Conservation (phyloP, 441 rosid genomes). For the Aquilaria agallochum region DNA sequence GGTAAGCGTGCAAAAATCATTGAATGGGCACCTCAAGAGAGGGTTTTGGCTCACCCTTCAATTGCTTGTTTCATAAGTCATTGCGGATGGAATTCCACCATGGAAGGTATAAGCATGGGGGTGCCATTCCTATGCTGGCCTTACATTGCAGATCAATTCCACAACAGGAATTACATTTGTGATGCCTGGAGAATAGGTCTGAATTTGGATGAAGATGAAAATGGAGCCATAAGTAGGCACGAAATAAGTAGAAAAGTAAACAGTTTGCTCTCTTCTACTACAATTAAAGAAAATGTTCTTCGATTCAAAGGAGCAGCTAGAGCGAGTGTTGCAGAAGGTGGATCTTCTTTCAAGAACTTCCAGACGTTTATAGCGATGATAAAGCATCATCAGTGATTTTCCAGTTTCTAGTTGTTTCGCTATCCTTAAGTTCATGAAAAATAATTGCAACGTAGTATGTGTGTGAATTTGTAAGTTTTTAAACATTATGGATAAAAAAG, state of each 20-base stretch:
- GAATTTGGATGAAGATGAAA: not conserved
- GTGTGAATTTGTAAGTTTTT: too few relatives aligned
- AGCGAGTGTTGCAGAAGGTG: slow-evolving; percentile 28
- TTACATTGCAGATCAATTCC: slow-evolving; percentile 23
- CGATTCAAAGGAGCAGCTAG: slow-evolving; percentile 27
- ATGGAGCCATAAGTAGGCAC: slow-evolving; percentile 10
- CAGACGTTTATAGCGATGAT: slow-evolving; percentile 31
- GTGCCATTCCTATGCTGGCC: slow-evolving; percentile 25
- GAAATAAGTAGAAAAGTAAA: slow-evolving; percentile 27
- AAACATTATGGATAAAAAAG: too few relatives aligned
- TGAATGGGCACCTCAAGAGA: slow-evolving; percentile 32
- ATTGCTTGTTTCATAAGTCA: slow-evolving; percentile 33
- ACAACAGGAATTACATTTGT: slow-evolving; percentile 15
- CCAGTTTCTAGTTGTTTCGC: too few relatives aligned
- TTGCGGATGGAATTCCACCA: slow-evolving; percentile 36
- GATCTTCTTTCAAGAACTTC: slow-evolving; percentile 39
- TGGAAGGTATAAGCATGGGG: slow-evolving; percentile 18
- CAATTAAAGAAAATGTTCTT: slow-evolving; percentile 30
- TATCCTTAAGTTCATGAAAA: too few relatives aligned
- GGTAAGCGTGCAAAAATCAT: slow-evolving; percentile 13
- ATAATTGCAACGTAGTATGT: too few relatives aligned
- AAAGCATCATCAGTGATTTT: not conserved
- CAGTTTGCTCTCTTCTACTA: slow-evolving; percentile 19
- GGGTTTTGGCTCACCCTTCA: slow-evolving; percentile 24
- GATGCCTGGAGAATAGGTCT: slow-evolving; percentile 22